phyloP scores from a whole-genome alignment of 2,329 filamentous ascomycete genomes.

The Diaporthe nobilis region DNA sequence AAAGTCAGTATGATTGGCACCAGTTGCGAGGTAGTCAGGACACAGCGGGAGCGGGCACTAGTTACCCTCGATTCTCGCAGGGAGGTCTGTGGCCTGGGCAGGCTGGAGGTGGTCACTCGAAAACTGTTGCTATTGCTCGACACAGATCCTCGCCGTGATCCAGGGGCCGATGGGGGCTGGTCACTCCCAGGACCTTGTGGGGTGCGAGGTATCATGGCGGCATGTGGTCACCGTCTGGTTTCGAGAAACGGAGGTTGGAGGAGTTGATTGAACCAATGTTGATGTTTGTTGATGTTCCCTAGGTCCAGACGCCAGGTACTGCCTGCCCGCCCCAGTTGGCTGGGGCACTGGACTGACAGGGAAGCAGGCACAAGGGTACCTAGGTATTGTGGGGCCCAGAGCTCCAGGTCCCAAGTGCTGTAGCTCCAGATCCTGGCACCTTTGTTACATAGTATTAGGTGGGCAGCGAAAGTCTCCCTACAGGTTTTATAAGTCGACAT shows the following conservation, averaged over 20 bases:
- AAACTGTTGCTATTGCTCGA: conserved; percentile 46
- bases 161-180: conserved; percentile 41
- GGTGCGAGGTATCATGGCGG: conserved; percentile 43
- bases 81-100: conserved; percentile 47
- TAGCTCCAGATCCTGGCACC: neutral
- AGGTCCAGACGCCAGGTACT: neutral
- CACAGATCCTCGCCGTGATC: conserved; percentile 45
- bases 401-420: neutral
- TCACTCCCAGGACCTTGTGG: conserved; percentile 47
- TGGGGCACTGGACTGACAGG: neutral
- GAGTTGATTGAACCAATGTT: conserved; percentile 17
- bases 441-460: neutral
- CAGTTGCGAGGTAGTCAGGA: neutral
- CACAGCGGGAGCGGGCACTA: neutral
- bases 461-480: neutral
- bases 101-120: conserved; percentile 45
- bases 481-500: neutral
- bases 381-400: conserved; percentile 3
- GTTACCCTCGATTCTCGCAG: conserved; percentile 50
- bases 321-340: conserved; percentile 13
- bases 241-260: neutral
- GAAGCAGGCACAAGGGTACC: neutral
- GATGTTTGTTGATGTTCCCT: conserved; percentile 29
- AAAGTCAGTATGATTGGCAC: neutral
- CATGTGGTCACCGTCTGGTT: neutral